Evolutionary conservation across 2,329 filamentous ascomycete species (phyloP), one percentile per base, ranked within the genome.

Genomic region (Claviceps quebecensis): DNA sequence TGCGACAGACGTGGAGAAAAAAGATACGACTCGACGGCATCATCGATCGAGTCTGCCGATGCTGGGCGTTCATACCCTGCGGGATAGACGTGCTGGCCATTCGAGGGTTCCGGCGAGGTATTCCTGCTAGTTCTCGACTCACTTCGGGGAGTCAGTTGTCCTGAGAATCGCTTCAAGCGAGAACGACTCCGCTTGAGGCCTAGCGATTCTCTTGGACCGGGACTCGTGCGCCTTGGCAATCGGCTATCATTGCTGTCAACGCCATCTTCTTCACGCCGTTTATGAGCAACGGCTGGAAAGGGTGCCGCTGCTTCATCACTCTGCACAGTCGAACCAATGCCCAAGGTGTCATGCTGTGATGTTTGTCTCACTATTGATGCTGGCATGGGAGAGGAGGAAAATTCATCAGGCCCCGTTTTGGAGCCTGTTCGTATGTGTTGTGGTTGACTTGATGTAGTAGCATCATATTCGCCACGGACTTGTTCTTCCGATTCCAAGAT

Each of bases 41-140:
- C 79, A 57, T 96, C 90, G 43, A 97, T 80, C 0, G 90, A 94
- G 66, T 96, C 90, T 7, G 84, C 77, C 52, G 87, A 95, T 14
- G 75, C 76, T 1, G 86, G 86, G 9, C 87, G 77, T 59, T 89
- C 86, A 54, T 88, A 84, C 1, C 77, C 73, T 14, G 77, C 67
- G 0, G 76, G 67, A 41, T 51, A 53, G 4, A 36, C 36, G 61
- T 59, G 13, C 57, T 60, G 53, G 38, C 44, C 65, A 52, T 53
- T 61, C 19, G 55, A 41, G 0, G 61, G 57, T 5, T 67, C 66
- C 5, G 47, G 47, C 23, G 38, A 49, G 17, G 62, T 58, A 1
- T 57, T 53, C 13, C 60, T 58, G 26, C 59, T 62, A 34, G 55
- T 53, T 37, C 59, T 59, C 22, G 72, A 67, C 38, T 77, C 66